Evolutionary conservation across 1,284 basidiomycete genomes (phyloP), one percentile per base, ranked within the genome.

Genomic region (Tilletia caries): DNA sequence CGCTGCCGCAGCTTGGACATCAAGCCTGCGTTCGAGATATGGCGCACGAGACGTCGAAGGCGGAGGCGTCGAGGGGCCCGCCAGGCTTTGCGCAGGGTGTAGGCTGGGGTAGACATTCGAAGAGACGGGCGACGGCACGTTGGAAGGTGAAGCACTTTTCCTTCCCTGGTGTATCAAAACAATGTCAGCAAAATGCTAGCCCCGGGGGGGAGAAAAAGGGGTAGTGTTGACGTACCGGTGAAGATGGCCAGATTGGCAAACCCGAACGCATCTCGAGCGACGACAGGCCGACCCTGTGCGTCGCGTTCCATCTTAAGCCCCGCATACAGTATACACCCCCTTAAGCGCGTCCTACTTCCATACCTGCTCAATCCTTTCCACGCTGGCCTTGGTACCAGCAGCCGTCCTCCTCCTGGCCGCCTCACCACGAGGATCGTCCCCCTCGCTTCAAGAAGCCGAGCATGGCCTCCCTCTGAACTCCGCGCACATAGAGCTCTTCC

Each of bases 81-180:
- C 78, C 78, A 79, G 3, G 70, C 67, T 50, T 75, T 77, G 15
- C 74, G 48, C 34, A 48, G 25, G 68, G 68, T 68, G 76, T 77
- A 79, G 46, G 73, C 68, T 20, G 75, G 74, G 66, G 75, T 74
- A 3, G 65, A 69, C 88, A 91, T 90, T 91, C 89, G 65, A 87
- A 84, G 37, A 90, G 81, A 18, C 89, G 85, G 5, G 89, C 90
- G 0, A 91, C 86, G 0, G 89, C 89, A 41, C 89, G 87, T 79
- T 89, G 88, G 85, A 88, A 90, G 0, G 88, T 88, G 76, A 90
- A 89, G 58, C 88, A 86, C 81, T 90, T 89, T 78, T 89, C 89
- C 77, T 89, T 87, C 8, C 87, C 87, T 54, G 8, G 43, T 44
- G 43, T 10, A 20, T n/a, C n/a, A n/a, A n/a, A 20, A 44, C 20